Conservation (phyloP, 1,139 yeast species). For the Arxiozyma heterogenica region DNA sequence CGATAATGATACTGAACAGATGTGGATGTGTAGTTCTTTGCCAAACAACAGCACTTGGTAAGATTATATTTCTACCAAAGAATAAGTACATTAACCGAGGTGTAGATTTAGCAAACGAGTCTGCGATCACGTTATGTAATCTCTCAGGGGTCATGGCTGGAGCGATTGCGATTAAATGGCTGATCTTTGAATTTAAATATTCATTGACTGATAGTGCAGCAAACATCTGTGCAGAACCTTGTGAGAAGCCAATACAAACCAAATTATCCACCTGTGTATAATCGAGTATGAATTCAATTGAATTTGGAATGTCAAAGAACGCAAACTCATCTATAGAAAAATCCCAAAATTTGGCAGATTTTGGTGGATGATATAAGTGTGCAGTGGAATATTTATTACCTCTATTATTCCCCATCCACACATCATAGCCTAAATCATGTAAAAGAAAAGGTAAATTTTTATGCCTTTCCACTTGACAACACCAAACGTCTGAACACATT, state of each 20-base stretch:
- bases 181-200: conserved; percentile 57
- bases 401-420: conserved; percentile 86
- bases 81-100: conserved; percentile 66
- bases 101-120: conserved; percentile 66
- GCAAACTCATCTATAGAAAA: conserved; percentile 83
- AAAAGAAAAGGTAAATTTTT: conserved; percentile 67
- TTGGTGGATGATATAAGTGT: conserved; percentile 35
- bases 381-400: conserved; percentile 78
- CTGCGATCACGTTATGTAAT: conserved; percentile 63
- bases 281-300: conserved; percentile 52
- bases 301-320: conserved; percentile 69
- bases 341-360: conserved; percentile 57
- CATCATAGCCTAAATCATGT: conserved; percentile 77
- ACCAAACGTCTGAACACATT: conserved; percentile 90
- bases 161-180: conserved; percentile 68
- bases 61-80: conserved; percentile 64
- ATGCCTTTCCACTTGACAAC: conserved; percentile 53
- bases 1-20: conserved; percentile 64
- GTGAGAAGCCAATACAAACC: conserved; percentile 77
- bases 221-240: conserved; percentile 87
- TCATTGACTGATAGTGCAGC: conserved; percentile 44
- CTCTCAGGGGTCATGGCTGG: conserved; percentile 96
- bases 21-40: conserved; percentile 76
- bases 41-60: conserved; percentile 81
- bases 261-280: conserved; percentile 38